Percentiles rank a stretch among this genome's conserved stretches.
Conservation (phyloP, 805 yeast species). For the Starmerella stellata region DNA sequence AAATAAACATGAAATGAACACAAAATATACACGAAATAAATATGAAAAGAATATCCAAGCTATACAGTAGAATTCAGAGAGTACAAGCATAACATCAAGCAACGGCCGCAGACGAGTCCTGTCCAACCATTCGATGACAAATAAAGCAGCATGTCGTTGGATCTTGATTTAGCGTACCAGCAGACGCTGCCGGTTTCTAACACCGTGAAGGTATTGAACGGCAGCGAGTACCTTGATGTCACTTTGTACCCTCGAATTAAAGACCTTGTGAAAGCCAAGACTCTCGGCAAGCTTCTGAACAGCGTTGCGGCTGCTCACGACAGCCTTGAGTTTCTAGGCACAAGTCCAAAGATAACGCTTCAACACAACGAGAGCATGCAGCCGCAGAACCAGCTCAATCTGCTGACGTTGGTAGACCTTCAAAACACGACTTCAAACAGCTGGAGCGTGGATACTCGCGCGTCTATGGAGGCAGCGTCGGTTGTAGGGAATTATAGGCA, state of each 20-base stretch:
- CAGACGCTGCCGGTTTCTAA: constrained; percentile 17
- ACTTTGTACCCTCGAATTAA: constrained; percentile 18
- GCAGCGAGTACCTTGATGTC: constrained; percentile 17
- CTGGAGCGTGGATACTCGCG: constrained; percentile 4
- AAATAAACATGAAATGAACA: too few relatives aligned
- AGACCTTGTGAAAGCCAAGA: constrained; percentile 17
- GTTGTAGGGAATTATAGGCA: constrained; percentile 7
- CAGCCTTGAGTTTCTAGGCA: constrained; percentile 14
- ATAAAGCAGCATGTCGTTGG: too few relatives aligned
- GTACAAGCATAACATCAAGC: background rate
- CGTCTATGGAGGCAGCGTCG: constrained; percentile 10
- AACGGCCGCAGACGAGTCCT: background rate
- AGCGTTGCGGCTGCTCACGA: constrained; percentile 16
- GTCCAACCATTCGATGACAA: too few relatives aligned
- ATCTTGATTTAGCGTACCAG: constrained; percentile 16
- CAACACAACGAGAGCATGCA: constrained; percentile 1
- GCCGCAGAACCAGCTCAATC: constrained; percentile 3
- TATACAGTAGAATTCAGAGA: too few relatives aligned
- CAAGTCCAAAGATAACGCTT: constrained; percentile 9
- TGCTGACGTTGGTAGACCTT: constrained; percentile 12
- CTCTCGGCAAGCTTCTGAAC: constrained; percentile 15
- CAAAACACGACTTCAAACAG: constrained; percentile 8
- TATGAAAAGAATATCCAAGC: too few relatives aligned
- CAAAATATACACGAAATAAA: too few relatives aligned
- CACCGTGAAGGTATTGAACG: constrained; percentile 19